These are phyloP conservation scores for Parafenestella ontariensis DNA, from an alignment of 2,329 filamentous ascomycete genomes.

Conservation along the genomic window DNA sequence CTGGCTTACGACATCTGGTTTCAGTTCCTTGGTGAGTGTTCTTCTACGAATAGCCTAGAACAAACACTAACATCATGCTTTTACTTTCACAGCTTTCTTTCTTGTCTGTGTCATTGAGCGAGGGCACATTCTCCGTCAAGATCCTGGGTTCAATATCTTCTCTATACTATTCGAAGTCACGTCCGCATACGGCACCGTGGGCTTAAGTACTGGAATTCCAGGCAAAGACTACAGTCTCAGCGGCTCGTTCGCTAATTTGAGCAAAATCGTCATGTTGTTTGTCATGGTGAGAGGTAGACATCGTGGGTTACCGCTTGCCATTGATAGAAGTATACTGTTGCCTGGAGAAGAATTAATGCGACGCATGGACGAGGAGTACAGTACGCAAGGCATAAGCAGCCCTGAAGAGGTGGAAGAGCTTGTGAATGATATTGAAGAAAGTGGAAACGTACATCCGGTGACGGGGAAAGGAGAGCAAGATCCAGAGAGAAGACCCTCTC, in stretches of 20 bases:
- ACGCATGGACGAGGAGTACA: conserved; percentile 41
- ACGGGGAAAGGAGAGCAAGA: conserved; percentile 19
- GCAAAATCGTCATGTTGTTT: conserved; percentile 65
- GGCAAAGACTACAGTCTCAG: conserved; percentile 62
- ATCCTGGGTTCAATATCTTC: conserved; percentile 39
- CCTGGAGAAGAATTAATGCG: conserved; percentile 45
- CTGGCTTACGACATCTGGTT: conserved; percentile 73
- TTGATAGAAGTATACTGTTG: conserved; percentile 40
- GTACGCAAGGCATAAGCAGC: conserved; percentile 19
- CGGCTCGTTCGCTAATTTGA: conserved; percentile 61
- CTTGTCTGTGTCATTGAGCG: conserved; percentile 68
- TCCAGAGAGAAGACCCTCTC: conserved; percentile 6
- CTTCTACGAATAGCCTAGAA: background rate
- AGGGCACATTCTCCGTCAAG: conserved; percentile 56
- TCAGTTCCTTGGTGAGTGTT: conserved; percentile 58
- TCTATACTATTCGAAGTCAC: conserved; percentile 62
- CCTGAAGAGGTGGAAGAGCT: conserved; percentile 23
- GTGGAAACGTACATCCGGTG: conserved; percentile 10
- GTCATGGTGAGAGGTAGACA: conserved; percentile 59
- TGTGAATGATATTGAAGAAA: conserved; percentile 21
- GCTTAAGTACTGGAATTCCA: conserved; percentile 64
- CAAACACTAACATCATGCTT: background rate
- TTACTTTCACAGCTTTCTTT: conserved; percentile 53
- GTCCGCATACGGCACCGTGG: conserved; percentile 68
- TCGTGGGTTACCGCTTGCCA: conserved; percentile 38